phyloP scores from a whole-genome alignment of 2,329 filamentous ascomycete genomes.

The Fusarium guadeloupense region DNA sequence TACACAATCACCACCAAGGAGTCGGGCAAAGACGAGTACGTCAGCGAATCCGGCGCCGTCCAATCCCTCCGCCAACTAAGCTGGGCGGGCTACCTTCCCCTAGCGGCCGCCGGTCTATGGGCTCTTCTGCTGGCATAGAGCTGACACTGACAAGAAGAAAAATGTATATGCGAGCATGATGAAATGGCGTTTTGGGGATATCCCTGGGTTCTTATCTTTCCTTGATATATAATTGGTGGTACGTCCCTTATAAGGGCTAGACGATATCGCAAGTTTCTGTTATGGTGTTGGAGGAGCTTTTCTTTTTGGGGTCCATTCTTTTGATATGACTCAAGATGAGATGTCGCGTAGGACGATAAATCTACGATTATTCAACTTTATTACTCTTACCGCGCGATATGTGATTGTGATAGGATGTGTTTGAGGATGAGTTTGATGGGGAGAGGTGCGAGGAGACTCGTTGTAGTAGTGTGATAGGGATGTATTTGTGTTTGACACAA shows the following conservation, averaged over 20 bases:
- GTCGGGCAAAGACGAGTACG: constrained; percentile 49
- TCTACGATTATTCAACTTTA: constrained; percentile 3
- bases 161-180: constrained; percentile 41
- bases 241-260: constrained; percentile 10
- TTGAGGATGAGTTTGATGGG: neutral
- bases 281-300: constrained; percentile 39
- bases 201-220: constrained; percentile 22
- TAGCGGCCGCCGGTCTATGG: constrained; percentile 52
- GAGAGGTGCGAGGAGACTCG: neutral
- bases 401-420: neutral
- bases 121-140: constrained; percentile 48
- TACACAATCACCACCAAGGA: constrained; percentile 71
- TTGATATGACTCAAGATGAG: neutral
- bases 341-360: neutral
- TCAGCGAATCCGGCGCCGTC: constrained; percentile 43
- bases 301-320: constrained; percentile 10
- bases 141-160: neutral
- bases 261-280: constrained; percentile 25
- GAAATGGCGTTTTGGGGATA: constrained; percentile 40
- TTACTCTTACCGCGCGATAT: neutral
- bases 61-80: constrained; percentile 28
- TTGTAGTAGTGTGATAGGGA: too few relatives aligned
- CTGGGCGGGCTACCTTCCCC: constrained; percentile 55
- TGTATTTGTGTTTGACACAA: neutral
- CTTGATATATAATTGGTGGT: constrained; percentile 17